Evolutionary conservation across 805 yeast species (phyloP).

Genomic region (Starmerella sp.): DNA sequence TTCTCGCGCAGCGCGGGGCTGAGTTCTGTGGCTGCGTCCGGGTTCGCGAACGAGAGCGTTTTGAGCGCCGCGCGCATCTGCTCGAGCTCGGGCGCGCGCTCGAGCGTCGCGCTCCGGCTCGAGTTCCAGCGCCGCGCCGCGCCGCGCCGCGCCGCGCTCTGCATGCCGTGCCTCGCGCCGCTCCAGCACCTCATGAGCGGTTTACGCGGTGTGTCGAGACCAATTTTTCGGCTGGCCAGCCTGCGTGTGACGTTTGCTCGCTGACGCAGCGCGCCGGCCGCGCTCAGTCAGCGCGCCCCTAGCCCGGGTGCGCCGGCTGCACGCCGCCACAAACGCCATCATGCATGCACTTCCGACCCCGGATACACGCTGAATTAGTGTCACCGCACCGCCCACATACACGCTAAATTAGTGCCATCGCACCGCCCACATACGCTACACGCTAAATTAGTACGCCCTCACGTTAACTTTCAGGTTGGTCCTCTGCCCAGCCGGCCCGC

Average conservation of each 20-base stretch:
- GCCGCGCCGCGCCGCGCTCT: not conserved
- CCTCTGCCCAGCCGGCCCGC: no score
- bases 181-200: constrained; percentile 4
- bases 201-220: not conserved
- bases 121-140: not conserved
- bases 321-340: no score
- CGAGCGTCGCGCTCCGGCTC: not conserved
- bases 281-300: no score
- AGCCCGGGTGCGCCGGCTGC: no score
- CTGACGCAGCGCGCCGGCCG: not conserved
- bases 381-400: no score
- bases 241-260: not conserved
- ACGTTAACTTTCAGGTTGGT: no score
- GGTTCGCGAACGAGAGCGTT: constrained; percentile 16
- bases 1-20: constrained; percentile 26
- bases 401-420: no score
- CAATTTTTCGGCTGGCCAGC: not conserved
- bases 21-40: constrained; percentile 20
- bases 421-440: no score
- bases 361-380: no score
- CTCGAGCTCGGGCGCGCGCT: constrained; percentile 2
- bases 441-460: no score
- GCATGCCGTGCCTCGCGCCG: not conserved
- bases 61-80: constrained; percentile 16
- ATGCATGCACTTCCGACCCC: no score